These are phyloP conservation scores for Colletotrichum aenigma DNA, from an alignment of 2,329 filamentous ascomycete genomes.

Conservation along the genomic window DNA sequence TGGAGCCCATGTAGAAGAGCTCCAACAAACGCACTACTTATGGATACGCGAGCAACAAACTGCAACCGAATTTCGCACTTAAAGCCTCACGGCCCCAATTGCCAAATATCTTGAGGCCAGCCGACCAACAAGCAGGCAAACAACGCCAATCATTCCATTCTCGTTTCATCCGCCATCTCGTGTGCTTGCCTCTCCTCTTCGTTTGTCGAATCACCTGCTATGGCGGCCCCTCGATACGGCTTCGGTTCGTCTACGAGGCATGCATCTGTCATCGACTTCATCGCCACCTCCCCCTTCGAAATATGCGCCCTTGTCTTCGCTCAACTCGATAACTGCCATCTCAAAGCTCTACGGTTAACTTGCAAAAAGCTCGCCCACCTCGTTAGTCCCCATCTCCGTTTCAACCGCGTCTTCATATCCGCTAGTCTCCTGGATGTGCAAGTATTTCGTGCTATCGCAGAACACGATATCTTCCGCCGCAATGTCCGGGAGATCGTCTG, in stretches of 20 bases:
- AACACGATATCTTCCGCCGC: conserved; percentile 34
- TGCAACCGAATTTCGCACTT: no score
- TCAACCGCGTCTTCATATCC: conserved; percentile 40
- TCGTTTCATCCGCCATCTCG: not conserved
- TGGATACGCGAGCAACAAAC: no score
- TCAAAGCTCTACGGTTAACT: not conserved
- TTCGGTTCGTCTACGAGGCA: not conserved
- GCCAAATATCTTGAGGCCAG: no score
- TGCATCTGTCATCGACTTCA: not conserved
- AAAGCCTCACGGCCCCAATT: no score
- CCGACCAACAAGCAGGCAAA: no score
- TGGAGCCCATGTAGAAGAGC: no score
- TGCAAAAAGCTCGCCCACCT: not conserved
- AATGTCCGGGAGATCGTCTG: conserved; percentile 42
- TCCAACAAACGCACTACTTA: no score
- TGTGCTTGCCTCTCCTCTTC: not conserved
- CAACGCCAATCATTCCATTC: fast-evolving
- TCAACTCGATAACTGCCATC: not conserved
- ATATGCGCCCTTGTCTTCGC: not conserved
- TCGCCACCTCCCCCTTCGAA: not conserved
- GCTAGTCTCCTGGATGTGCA: conserved; percentile 41
- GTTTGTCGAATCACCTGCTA: not conserved
- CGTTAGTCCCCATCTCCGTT: not conserved
- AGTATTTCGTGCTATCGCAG: conserved; percentile 38
- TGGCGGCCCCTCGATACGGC: not conserved